A percentile compares a stretch with the other conserved stretches of the same genome.
Conservation (phyloP, 345 rosid species). For the Citropsis articulata region DNA sequence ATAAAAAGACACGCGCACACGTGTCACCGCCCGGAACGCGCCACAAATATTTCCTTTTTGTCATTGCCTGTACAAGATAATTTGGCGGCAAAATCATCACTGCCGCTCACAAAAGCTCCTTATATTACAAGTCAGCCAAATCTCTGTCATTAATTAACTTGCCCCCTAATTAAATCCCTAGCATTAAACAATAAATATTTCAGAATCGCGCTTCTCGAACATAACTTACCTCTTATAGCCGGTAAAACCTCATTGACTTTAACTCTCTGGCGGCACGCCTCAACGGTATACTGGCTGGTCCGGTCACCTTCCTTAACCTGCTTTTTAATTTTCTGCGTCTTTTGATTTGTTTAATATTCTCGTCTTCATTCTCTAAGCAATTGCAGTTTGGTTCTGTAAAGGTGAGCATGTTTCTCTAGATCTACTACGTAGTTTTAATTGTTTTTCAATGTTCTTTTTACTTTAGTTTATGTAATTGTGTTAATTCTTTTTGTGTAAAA, state of each 20-base stretch:
- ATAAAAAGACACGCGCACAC: background rate
- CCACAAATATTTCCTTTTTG: background rate
- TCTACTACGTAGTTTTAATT: background rate
- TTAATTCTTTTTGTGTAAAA: background rate
- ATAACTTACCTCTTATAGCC: conserved; percentile 39
- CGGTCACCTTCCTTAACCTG: conserved; percentile 32
- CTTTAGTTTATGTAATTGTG: background rate
- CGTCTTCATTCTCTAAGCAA: conserved; percentile 20
- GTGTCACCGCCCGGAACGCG: background rate
- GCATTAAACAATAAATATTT: background rate
- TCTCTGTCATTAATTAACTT: background rate
- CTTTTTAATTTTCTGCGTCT: background rate
- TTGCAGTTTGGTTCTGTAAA: conserved; percentile 11
- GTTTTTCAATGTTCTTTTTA: background rate
- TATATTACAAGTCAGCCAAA: background rate
- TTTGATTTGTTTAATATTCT: background rate
- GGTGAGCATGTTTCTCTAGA: conserved; percentile 23
- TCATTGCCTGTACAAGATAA: background rate
- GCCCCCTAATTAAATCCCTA: background rate
- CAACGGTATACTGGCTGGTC: conserved; percentile 27
- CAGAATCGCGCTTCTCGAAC: conserved; percentile 18
- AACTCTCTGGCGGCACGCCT: conserved; percentile 15
- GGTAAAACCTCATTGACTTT: conserved; percentile 25
- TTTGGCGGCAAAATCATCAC: conserved; percentile 19
- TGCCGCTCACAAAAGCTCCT: background rate